These are phyloP conservation scores for Gonapodya prolifera DNA, from an alignment of 192 early-diverging fungal species.

Conservation along the genomic window DNA sequence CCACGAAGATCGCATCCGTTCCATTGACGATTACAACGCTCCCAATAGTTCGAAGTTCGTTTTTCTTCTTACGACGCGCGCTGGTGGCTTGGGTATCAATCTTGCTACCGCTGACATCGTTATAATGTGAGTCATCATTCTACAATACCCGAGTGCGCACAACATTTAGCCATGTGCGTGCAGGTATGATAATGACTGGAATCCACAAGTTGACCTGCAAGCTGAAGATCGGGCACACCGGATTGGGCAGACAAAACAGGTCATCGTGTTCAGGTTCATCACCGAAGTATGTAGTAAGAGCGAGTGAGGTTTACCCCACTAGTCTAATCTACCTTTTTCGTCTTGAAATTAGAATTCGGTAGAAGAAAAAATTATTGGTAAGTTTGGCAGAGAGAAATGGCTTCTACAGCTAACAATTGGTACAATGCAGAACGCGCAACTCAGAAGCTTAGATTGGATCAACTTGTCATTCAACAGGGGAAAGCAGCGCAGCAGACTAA, in stretches of 20 bases:
- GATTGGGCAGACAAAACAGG: slow-evolving; percentile 98
- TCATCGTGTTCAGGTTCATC: slow-evolving; percentile 89
- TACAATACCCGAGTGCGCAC: slow-evolving; percentile 40
- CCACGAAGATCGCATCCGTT: slow-evolving; percentile 81
- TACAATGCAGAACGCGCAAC: slow-evolving; percentile 66
- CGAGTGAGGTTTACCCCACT: not conserved
- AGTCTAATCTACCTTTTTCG: not conserved
- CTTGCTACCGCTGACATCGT: slow-evolving; percentile 92
- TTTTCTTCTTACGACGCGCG: slow-evolving; percentile 91
- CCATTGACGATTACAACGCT: slow-evolving; percentile 89
- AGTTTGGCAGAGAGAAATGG: not conserved
- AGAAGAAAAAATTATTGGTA: slow-evolving; percentile 82
- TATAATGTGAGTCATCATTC: slow-evolving; percentile 91
- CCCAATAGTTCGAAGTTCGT: slow-evolving; percentile 87
- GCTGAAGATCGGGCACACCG: slow-evolving; percentile 98
- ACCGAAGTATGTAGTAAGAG: slow-evolving; percentile 48
- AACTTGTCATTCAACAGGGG: slow-evolving; percentile 98
- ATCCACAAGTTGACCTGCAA: slow-evolving; percentile 79
- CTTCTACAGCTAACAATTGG: not conserved
- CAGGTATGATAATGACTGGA: slow-evolving; percentile 26
- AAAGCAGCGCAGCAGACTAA: slow-evolving; percentile 58
- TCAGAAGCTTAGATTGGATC: slow-evolving; percentile 89
- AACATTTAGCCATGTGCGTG: not conserved
- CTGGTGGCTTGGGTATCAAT: slow-evolving; percentile 96
- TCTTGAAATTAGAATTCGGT: slow-evolving; percentile 52